phyloP scores from a whole-genome alignment of 106 monocot species.

The Alisma plantagoaquatica region DNA sequence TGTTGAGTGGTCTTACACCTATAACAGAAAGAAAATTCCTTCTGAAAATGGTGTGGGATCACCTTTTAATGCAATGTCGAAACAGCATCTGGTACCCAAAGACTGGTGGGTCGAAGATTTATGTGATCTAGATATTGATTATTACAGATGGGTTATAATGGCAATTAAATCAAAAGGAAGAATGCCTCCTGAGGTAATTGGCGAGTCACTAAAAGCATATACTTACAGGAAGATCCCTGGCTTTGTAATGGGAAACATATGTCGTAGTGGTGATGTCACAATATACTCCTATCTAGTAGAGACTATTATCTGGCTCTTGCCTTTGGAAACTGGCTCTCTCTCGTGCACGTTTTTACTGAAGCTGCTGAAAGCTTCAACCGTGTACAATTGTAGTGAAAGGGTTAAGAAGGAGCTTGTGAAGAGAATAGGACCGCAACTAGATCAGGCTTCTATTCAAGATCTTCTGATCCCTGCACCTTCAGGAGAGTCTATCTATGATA shows the following conservation, averaged over 20 bases:
- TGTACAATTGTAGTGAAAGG: constrained; percentile 16
- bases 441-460: constrained; percentile 31
- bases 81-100: constrained; percentile 17
- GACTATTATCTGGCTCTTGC: constrained; percentile 27
- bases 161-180: constrained; percentile 18
- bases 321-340: constrained; percentile 17
- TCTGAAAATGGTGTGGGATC: too few species aligned
- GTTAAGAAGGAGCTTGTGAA: constrained; percentile 21
- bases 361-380: constrained; percentile 13
- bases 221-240: constrained; percentile 23
- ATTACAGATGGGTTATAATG: constrained; percentile 11
- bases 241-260: constrained; percentile 18
- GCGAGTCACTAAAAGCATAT: constrained; percentile 28
- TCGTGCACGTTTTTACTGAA: constrained; percentile 31
- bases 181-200: constrained; percentile 10
- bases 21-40: too few species aligned
- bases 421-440: constrained; percentile 19
- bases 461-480: constrained; percentile 30
- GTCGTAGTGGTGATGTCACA: constrained; percentile 4
- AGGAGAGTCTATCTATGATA: constrained; percentile 17
- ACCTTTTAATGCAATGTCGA: too few species aligned
- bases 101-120: constrained; percentile 44
- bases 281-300: constrained; percentile 17
- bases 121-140: constrained; percentile 28
- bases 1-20: too few species aligned